Evolutionary conservation across 106 monocot species (phyloP).

Genomic region (Amphibolis antarctica): DNA sequence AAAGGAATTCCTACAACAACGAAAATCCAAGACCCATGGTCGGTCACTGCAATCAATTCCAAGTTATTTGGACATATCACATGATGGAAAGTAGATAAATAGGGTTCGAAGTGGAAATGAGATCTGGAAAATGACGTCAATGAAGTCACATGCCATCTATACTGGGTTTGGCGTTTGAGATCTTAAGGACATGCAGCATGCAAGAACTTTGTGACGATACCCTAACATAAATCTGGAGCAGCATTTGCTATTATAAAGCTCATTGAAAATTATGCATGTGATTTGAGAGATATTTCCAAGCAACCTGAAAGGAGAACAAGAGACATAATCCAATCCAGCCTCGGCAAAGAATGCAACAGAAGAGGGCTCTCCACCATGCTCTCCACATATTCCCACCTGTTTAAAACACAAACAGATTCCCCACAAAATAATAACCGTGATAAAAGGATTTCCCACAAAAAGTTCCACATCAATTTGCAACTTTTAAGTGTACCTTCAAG

Average conservation of each 20-base stretch:
- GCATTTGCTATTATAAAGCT: not conserved
- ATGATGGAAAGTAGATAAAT: not conserved
- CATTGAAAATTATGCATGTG: not conserved
- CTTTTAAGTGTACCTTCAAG: conserved; percentile 46
- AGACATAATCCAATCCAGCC: conserved; percentile 85
- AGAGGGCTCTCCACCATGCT: conserved; percentile 89
- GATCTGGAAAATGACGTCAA: not conserved
- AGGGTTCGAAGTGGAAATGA: too few relatives aligned
- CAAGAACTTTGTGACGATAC: not conserved
- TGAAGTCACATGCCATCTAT: not conserved
- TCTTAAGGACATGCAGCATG: too few relatives aligned
- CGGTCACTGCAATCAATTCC: not conserved
- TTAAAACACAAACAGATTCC: too few relatives aligned
- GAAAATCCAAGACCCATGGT: not conserved
- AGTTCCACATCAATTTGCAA: too few relatives aligned
- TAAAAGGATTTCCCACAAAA: too few relatives aligned
- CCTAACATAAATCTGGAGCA: not conserved
- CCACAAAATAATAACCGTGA: too few relatives aligned
- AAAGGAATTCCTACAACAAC: too few relatives aligned
- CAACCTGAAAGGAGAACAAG: conserved; percentile 93
- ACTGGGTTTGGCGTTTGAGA: not conserved
- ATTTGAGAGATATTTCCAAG: not conserved
- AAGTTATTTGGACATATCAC: not conserved
- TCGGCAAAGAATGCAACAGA: conserved; percentile 90
- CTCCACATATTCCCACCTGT: conserved; percentile 92